Conservation (phyloP, 768 basidiomycete species). For the Termitomyces sp. region DNA sequence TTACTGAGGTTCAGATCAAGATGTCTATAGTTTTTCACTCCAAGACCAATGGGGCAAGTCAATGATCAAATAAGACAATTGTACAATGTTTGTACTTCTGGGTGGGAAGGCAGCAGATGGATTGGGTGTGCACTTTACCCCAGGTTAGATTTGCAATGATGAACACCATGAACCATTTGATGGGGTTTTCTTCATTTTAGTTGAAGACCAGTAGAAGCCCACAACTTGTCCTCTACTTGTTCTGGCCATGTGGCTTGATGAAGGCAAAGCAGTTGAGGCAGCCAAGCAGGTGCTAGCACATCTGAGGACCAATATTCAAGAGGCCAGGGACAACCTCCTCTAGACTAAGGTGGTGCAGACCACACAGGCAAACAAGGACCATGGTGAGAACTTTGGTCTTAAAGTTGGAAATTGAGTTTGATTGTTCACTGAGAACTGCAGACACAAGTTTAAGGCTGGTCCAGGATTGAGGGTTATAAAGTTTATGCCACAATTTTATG, state of each 20-base stretch:
- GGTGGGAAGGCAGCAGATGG: background rate
- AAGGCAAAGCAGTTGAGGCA: background rate
- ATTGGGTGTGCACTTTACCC: background rate
- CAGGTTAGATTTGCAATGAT: background rate
- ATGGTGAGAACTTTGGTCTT: background rate
- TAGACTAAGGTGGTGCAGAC: background rate
- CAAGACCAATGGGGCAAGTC: background rate
- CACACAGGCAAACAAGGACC: background rate
- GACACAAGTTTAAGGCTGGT: background rate
- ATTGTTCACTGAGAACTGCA: background rate
- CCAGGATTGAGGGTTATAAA: background rate
- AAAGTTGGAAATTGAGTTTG: background rate
- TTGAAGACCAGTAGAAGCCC: background rate
- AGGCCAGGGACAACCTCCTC: background rate
- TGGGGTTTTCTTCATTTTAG: background rate
- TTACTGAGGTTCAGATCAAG: background rate
- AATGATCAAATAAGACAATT: background rate
- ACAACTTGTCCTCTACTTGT: background rate
- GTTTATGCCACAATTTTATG: background rate
- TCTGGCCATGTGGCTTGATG: background rate
- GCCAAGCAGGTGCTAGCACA: background rate
- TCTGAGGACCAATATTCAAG: background rate
- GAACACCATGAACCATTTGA: background rate
- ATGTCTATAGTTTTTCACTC: background rate
- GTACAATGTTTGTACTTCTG: background rate